Base-by-base conservation (phyloP, 2,329 filamentous ascomycete species). In the Pestalotiopsis sp. region DNA sequence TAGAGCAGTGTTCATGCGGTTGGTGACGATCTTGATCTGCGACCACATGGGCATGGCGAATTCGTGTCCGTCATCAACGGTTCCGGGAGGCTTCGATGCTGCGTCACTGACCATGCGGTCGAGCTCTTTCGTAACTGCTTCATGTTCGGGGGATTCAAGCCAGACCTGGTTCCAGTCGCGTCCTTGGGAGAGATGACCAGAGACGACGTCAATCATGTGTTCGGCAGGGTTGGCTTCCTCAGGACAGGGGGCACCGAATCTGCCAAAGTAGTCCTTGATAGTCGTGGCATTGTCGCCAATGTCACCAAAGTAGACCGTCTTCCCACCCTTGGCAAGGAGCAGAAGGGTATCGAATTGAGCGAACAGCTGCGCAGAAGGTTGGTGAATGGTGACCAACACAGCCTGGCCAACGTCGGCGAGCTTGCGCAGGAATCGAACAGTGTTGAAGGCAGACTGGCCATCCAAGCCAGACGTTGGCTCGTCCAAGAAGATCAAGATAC, bases 101-200 rank as follows among this genome's bases (percentile, higher is more conserved):
- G 63, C 62, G 27, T 68, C 52, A 2, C 36, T 12, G 23, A 68
- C 25, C 49, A 68, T 55, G 12, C 45, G 20, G 23, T 68, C 67
- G n/a, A 68, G 67, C n/a, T 68, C 62, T 39, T 39, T 55, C 9
- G 62, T 17, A 14, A 65, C 67, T n/a, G 36, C 38, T 12, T 59
- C 62, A 17, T 68, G 85, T 74, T 93, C 85, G 1, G 87, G 82
- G 0, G 89, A 93, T n/a, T 84, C 84, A 20, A 85, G 81, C 92
- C 92, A 94, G 71, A 93, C 86, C 49, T 92, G 83, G 75, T 90
- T 91, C 91, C 90, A 93, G 75, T 93, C 86, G 58, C 71, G 83
- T 73, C 73, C 79, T 66, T 80, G 82, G 0, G 83, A 84, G 1
- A 86, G 74, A 45, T 79, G 76, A 0, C 87, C 87, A 1, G 87